phyloP scores from a whole-genome alignment of 345 rosid species.

The Corchorus capsularis region DNA sequence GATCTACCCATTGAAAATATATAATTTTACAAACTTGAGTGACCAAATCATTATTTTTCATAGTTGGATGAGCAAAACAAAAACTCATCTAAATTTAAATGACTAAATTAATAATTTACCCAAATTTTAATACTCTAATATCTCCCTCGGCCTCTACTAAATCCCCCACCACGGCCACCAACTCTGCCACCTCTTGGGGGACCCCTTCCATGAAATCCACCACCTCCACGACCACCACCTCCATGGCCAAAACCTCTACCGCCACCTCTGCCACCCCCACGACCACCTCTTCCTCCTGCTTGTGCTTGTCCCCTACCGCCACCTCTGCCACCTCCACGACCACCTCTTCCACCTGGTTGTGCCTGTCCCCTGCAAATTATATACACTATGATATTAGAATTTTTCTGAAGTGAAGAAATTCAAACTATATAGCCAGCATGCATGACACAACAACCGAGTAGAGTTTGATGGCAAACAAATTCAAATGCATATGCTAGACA shows the following conservation, averaged over 20 bases:
- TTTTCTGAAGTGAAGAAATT: background rate
- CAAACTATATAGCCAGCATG: background rate
- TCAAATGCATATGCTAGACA: background rate
- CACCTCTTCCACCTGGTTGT: slow-evolving; percentile 42
- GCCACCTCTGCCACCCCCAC: slow-evolving; percentile 49
- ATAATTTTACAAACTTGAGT: no score
- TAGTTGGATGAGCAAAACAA: slow-evolving; percentile 12
- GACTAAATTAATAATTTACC: no score
- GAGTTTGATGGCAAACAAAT: background rate
- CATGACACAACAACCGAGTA: background rate
- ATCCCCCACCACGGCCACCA: slow-evolving; percentile 66
- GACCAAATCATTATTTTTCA: background rate
- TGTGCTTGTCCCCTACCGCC: slow-evolving; percentile 45
- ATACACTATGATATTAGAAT: slow-evolving; percentile 8
- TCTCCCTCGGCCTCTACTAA: slow-evolving; percentile 66
- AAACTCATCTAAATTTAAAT: no score
- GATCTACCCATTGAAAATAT: no score
- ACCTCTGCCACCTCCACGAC: slow-evolving; percentile 52
- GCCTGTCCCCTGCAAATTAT: slow-evolving; percentile 46
- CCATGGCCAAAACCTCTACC: slow-evolving; percentile 19
- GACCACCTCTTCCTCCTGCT: slow-evolving; percentile 46
- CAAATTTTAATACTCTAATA: slow-evolving; percentile 29
- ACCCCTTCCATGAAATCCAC: slow-evolving; percentile 69
- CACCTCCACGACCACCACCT: slow-evolving; percentile 47
- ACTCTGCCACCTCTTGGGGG: slow-evolving; percentile 73